Evolutionary conservation across 1,284 basidiomycete genomes (phyloP).

Genomic region (Hymenochaete sp.): DNA sequence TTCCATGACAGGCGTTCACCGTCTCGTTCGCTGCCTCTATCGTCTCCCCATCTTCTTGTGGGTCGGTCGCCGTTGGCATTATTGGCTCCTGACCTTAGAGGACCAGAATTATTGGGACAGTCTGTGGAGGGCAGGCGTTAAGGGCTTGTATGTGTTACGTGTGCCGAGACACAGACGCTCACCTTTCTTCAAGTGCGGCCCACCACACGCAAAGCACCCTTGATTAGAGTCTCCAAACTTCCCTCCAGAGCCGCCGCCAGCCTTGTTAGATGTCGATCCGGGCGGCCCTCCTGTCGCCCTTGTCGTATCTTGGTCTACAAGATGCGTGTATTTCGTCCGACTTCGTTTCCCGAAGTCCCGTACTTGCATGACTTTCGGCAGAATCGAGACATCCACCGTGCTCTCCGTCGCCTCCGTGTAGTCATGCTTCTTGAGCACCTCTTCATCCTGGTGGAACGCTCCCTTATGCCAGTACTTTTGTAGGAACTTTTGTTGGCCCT

Average conservation of each 20-base stretch:
- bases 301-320: constrained; percentile 92
- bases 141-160: not conserved
- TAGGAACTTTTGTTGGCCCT: constrained; percentile 85
- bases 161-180: constrained; percentile 16
- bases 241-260: constrained; percentile 36
- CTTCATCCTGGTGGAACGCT: constrained; percentile 95
- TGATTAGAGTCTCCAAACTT: constrained; percentile 41
- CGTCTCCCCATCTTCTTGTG: constrained; percentile 30
- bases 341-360: constrained; percentile 91
- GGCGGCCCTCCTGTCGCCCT: constrained; percentile 37
- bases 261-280: constrained; percentile 16
- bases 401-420: constrained; percentile 85
- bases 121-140: constrained; percentile 33
- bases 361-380: constrained; percentile 97
- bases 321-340: constrained; percentile 91
- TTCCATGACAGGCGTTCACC: constrained; percentile 18
- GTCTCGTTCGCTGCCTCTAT: constrained; percentile 33
- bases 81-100: constrained; percentile 29
- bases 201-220: constrained; percentile 88
- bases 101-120: constrained; percentile 63
- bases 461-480: constrained; percentile 99
- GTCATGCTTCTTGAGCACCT: constrained; percentile 79
- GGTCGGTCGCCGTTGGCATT: constrained; percentile 40
- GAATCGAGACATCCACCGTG: constrained; percentile 73
- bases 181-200: constrained; percentile 86